A percentile compares a stretch with the other conserved stretches of the same genome.
phyloP scores from a whole-genome alignment of 2,329 filamentous ascomycete genomes.

The Colletotrichum australisinense region DNA sequence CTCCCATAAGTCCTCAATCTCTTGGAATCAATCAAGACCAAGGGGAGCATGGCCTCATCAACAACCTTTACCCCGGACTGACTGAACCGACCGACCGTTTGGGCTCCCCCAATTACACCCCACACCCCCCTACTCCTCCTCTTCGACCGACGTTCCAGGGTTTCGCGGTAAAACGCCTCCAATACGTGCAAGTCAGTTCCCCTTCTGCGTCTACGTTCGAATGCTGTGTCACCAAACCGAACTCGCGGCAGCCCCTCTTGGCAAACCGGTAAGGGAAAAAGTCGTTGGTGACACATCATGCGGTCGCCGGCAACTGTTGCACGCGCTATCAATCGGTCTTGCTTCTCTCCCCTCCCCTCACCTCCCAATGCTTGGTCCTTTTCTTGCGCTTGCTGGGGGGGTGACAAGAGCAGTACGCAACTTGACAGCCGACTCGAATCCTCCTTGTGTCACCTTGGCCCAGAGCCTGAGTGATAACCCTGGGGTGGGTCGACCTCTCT shows the following conservation, averaged over 20 bases:
- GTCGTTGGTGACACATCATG: background rate
- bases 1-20: background rate
- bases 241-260: background rate
- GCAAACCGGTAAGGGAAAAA: background rate
- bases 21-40: background rate
- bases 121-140: background rate
- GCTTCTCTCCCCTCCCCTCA: no score
- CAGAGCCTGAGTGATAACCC: background rate
- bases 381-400: background rate
- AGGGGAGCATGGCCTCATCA: background rate
- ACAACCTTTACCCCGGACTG: background rate
- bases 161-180: background rate
- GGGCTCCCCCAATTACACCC: background rate
- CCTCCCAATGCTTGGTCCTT: background rate
- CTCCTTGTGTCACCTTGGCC: slow-evolving; percentile 8
- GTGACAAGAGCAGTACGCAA: background rate
- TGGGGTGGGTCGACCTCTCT: no score
- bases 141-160: background rate
- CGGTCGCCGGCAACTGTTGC: background rate
- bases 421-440: background rate
- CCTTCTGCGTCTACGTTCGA: background rate
- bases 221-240: background rate
- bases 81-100: background rate
- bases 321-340: background rate
- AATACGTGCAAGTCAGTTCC: background rate